A percentile compares a stretch with the other conserved stretches of the same genome.
phyloP scores from a whole-genome alignment of 768 basidiomycete genomes.

The Amanita phalloides region DNA sequence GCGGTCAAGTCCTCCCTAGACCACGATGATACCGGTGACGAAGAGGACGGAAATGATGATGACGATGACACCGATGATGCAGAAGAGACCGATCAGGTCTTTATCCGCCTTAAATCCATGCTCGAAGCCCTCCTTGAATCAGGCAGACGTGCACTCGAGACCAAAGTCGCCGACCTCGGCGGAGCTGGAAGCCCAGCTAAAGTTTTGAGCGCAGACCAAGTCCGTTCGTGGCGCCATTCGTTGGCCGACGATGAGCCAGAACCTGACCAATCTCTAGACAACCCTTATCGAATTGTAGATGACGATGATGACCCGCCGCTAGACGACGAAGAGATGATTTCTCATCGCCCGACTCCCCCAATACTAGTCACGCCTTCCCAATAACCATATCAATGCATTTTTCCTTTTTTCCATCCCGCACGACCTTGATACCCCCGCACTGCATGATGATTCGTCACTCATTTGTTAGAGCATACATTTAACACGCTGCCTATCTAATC shows the following conservation, averaged over 20 bases:
- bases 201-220: slow-evolving; percentile 66
- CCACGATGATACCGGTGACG: slow-evolving; percentile 30
- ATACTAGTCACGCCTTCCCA: slow-evolving; percentile 6
- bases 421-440: slow-evolving; percentile 5
- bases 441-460: slow-evolving; percentile 8
- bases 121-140: slow-evolving; percentile 51
- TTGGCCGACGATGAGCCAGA: not conserved
- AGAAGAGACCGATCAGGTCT: slow-evolving; percentile 41
- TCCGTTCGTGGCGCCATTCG: slow-evolving; percentile 42
- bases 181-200: slow-evolving; percentile 40
- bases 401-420: not conserved
- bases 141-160: slow-evolving; percentile 53
- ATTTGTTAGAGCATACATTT: slow-evolving; percentile 3
- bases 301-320: not conserved
- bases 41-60: slow-evolving; percentile 36
- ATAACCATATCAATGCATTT: not conserved
- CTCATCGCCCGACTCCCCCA: not conserved
- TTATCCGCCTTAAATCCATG: slow-evolving; percentile 51
- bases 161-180: slow-evolving; percentile 39
- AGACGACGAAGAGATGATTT: not conserved
- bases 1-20: slow-evolving; percentile 42
- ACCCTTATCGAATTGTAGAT: not conserved
- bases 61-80: slow-evolving; percentile 25
- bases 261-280: not conserved
- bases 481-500: slow-evolving; percentile 4